Conservation (phyloP, 805 yeast species). For the Hagleromyces aurorensis region DNA sequence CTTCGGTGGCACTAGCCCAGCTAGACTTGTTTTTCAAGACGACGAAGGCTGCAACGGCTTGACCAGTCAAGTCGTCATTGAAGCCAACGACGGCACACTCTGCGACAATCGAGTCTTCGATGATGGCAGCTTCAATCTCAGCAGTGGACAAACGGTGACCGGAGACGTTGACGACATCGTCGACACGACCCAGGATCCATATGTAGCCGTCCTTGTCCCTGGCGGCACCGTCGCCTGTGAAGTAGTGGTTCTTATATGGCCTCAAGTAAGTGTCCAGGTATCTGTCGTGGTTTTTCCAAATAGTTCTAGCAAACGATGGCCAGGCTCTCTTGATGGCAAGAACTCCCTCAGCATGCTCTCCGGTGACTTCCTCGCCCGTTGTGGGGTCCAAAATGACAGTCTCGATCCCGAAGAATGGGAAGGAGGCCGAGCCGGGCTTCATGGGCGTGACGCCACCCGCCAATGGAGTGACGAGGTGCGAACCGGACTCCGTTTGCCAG, state of each 20-base stretch:
- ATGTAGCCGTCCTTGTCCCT: constrained; percentile 76
- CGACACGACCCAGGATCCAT: constrained; percentile 84
- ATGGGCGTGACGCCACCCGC: constrained; percentile 72
- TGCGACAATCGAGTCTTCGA: constrained; percentile 61
- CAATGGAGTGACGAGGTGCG: constrained; percentile 69
- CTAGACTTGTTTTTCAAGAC: constrained; percentile 50
- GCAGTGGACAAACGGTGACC: constrained; percentile 88
- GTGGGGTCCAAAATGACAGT: constrained; percentile 69
- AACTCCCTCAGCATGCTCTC: constrained; percentile 74
- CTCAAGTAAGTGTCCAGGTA: constrained; percentile 74
- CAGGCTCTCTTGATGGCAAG: constrained; percentile 63
- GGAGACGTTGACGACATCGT: constrained; percentile 80
- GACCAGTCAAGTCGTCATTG: constrained; percentile 77
- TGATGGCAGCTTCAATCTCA: constrained; percentile 76
- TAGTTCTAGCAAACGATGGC: constrained; percentile 83
- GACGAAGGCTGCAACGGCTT: constrained; percentile 78
- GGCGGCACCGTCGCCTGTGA: constrained; percentile 88
- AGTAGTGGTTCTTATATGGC: constrained; percentile 75
- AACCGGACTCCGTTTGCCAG: constrained; percentile 87
- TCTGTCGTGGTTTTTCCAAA: constrained; percentile 68
- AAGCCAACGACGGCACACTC: constrained; percentile 83
- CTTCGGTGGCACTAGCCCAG: constrained; percentile 29
- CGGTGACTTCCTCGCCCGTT: constrained; percentile 58
- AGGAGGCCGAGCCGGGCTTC: constrained; percentile 80
- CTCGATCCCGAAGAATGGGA: constrained; percentile 78